Percentiles rank a stretch among this genome's conserved stretches.
Evolutionary conservation across 1,139 yeast species (phyloP).

Genomic region (Geotrichum klebahnii): DNA sequence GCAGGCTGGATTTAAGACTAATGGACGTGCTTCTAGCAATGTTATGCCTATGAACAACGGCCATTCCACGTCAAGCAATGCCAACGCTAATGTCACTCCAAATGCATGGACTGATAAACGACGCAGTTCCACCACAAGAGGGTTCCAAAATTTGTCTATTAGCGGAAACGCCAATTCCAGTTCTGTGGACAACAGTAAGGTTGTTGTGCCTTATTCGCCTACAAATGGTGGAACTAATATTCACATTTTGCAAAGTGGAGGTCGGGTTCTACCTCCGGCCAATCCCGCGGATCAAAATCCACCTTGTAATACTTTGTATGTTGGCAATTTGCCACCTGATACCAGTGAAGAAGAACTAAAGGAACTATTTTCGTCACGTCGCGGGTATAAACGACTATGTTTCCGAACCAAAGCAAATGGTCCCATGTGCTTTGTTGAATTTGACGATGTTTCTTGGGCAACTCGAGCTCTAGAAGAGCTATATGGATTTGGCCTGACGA

Average conservation of each 20-base stretch:
- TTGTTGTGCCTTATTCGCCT: conserved; percentile 30
- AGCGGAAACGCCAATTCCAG: neutral
- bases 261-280: conserved; percentile 81
- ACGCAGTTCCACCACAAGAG: conserved; percentile 19
- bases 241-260: conserved; percentile 39
- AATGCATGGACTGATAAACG: conserved; percentile 20
- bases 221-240: conserved; percentile 28
- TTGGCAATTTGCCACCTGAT: conserved; percentile 95
- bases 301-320: conserved; percentile 94
- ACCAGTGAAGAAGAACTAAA: conserved; percentile 92
- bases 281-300: conserved; percentile 99
- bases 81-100: neutral
- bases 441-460: conserved; percentile 91
- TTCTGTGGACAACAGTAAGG: conserved; percentile 1
- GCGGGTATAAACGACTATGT: conserved; percentile 87
- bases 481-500: conserved; percentile 79
- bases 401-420: conserved; percentile 69
- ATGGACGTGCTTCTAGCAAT: conserved; percentile 1
- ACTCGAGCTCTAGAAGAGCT: conserved; percentile 89
- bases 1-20: conserved; percentile 4
- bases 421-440: conserved; percentile 98
- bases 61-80: neutral
- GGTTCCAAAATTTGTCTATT: conserved; percentile 19
- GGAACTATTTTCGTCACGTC: conserved; percentile 78
- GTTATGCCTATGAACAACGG: neutral